Evolutionary conservation across 768 basidiomycete genomes (phyloP).

Genomic region (Tulasnella sp.): DNA sequence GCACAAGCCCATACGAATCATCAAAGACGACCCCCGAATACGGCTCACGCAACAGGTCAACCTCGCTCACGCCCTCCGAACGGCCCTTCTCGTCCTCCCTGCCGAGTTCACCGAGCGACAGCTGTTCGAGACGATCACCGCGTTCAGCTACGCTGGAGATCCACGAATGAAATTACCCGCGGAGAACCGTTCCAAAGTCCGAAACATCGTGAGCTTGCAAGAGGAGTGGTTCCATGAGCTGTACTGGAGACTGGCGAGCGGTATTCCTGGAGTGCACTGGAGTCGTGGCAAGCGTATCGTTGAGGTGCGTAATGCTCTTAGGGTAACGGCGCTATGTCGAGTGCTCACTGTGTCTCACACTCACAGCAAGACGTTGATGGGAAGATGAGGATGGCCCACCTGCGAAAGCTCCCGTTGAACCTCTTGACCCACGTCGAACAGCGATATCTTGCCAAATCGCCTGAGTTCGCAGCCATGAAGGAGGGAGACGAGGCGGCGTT

Average conservation of each 20-base stretch:
- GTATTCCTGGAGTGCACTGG: slow-evolving; percentile 83
- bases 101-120: slow-evolving; percentile 77
- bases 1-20: slow-evolving; percentile 95
- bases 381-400: slow-evolving; percentile 68
- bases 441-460: slow-evolving; percentile 47
- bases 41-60: slow-evolving; percentile 93
- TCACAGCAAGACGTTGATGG: slow-evolving; percentile 69
- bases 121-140: slow-evolving; percentile 83
- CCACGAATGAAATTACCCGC: slow-evolving; percentile 90
- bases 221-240: slow-evolving; percentile 81
- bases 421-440: slow-evolving; percentile 61
- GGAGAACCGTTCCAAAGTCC: slow-evolving; percentile 94
- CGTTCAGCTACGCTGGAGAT: slow-evolving; percentile 86
- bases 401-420: slow-evolving; percentile 76
- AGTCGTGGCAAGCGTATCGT: slow-evolving; percentile 35
- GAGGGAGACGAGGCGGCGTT: slow-evolving; percentile 74
- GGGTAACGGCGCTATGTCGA: background rate
- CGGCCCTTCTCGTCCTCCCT: slow-evolving; percentile 87
- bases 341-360: background rate
- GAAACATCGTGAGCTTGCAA: slow-evolving; percentile 87
- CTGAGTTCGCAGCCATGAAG: slow-evolving; percentile 43
- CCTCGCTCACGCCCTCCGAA: slow-evolving; percentile 83
- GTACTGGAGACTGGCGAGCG: slow-evolving; percentile 78
- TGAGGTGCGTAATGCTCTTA: background rate
- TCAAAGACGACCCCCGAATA: slow-evolving; percentile 90